Evolutionary conservation across 257 asterid genomes (phyloP), one percentile per base, ranked within the genome.

Genomic region (Knoxia roxburghii): DNA sequence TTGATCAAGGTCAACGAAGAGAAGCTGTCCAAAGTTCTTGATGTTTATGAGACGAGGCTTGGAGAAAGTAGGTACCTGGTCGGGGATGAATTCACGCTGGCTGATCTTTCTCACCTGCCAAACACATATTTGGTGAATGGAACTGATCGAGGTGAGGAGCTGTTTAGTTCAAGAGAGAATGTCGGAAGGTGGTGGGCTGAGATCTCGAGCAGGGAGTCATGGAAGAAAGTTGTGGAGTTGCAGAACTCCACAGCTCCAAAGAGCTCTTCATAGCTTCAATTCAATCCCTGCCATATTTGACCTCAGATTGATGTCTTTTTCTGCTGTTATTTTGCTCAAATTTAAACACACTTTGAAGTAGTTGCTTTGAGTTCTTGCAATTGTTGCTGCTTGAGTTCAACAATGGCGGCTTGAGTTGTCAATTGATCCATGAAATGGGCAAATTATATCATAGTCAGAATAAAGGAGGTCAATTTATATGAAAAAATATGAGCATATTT

Each of bases 141-240:
- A 27, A 79, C 87, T 27, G 76, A 75, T 11, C 64, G 46, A 40
- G 84, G 70, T 52, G 95, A 84, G 68, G 95, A 84, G 70, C 75
- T 84, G 24, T 74, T 90, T 58, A 75, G 74, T 59, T 76, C 86
- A 32, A 81, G 95, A 84, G 71, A 81, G 73, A 87, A 89, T 63
- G 91, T 89, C 7, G 91, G 71, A 62, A 82, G 97, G 82, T 90
- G 97, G 97, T 87, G 97, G 97, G 80, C 41, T 13, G 95, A 90
- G 74, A 88, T 90, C 64, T 84, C 95, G 0, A 57, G 74, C 68
- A 69, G 92, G 4, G 89, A 84, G 67, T 78, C 95, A n/a, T 90
- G 97, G 96, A 89, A 80, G 72, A 82, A 83, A 75, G 95, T 87
- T 61, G 83, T 82, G 20, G 90, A 87, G 77, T 80, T 89, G 95